These are phyloP conservation scores for Coprinopsis marcescibilis DNA, from an alignment of 768 basidiomycete genomes.

Conservation along the genomic window DNA sequence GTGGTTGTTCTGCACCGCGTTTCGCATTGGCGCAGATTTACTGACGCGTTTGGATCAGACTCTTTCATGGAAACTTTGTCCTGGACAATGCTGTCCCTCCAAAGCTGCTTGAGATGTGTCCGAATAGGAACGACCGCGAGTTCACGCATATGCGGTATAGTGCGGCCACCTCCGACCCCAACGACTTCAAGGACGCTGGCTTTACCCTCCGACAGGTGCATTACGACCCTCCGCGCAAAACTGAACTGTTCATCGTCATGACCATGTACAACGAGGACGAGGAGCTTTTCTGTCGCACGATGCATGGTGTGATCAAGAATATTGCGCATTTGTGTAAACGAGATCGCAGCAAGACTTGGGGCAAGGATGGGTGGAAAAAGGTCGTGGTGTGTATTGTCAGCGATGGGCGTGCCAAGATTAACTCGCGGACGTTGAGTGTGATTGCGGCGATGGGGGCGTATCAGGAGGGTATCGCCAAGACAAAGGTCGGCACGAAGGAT, in stretches of 20 bases:
- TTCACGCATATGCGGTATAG: conserved; percentile 96
- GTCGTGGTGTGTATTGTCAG: conserved; percentile 91
- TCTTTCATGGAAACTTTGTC: conserved; percentile 93
- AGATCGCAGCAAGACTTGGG: conserved; percentile 90
- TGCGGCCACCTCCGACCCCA: conserved; percentile 94
- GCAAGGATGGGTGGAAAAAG: conserved; percentile 97
- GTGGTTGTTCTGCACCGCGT: conserved; percentile 21
- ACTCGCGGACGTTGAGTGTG: conserved; percentile 74
- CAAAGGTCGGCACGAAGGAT: conserved; percentile 72
- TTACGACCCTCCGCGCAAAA: conserved; percentile 85
- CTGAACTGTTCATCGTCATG: conserved; percentile 95
- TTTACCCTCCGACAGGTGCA: conserved; percentile 89
- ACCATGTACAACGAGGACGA: conserved; percentile 98
- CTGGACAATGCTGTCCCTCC: conserved; percentile 85
- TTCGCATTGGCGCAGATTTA: not conserved
- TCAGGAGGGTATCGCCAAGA: conserved; percentile 91
- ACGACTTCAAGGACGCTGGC: conserved; percentile 75
- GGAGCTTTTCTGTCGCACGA: conserved; percentile 83
- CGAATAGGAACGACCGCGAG: conserved; percentile 74
- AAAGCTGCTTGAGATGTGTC: conserved; percentile 84
- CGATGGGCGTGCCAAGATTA: conserved; percentile 82
- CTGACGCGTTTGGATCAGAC: conserved; percentile 27
- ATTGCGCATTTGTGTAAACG: conserved; percentile 83
- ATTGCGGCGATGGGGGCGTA: conserved; percentile 93
- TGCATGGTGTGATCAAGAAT: conserved; percentile 97